Evolutionary conservation across 1,139 yeast genomes (phyloP), one percentile per base, ranked within the genome.

Genomic region (Ashbya aceris): DNA sequence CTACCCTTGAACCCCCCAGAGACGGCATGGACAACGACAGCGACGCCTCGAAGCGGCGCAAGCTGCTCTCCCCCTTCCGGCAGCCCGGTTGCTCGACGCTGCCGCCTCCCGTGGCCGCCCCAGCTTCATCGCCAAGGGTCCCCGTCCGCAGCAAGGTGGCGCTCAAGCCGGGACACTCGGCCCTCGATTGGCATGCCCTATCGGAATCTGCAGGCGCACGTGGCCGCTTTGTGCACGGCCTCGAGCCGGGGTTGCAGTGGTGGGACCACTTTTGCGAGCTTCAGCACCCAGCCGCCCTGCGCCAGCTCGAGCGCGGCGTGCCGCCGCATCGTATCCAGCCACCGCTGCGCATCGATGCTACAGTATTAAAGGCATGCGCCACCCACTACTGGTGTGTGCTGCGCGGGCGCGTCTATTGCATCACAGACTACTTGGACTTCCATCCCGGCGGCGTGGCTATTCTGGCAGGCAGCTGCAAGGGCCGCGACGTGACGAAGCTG

Each of bases 371-470:
- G 39, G 65, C 62, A 40, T 97, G 91, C 60, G 71, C 68, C 27
- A 73, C 74, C 1, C 95, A 91, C 55, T 84, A 85, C 46, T 91
- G 98, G 98, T 83, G 93, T 5, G 76, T 77, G 35, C 70, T 91
- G 10, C 77, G 77, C 40, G 89, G 91, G 1, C 81, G 77, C 53
- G 95, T 91, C 1, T 91, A 83, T 65, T 85, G 89, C 55, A 70
- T 91, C 27, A 79, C 96, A 0, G 79, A 84, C 8, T 91, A 91
- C 61, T 61, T 91, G 29, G 69, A 76, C 44, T 91, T 80, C 60
- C 98, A 91, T 54, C 98, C 98, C 0, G 98, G 98, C 20, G 98
- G 98, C 1, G 79, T 71, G 2, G 77, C 75, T 6, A 87, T 87
- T 55, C 66, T 91, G 36, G 69, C 84, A 76, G 75, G 77, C 44